Conservation (phyloP, 1,284 basidiomycete species). For the Cutaneotrichosporon spelunceum region DNA sequence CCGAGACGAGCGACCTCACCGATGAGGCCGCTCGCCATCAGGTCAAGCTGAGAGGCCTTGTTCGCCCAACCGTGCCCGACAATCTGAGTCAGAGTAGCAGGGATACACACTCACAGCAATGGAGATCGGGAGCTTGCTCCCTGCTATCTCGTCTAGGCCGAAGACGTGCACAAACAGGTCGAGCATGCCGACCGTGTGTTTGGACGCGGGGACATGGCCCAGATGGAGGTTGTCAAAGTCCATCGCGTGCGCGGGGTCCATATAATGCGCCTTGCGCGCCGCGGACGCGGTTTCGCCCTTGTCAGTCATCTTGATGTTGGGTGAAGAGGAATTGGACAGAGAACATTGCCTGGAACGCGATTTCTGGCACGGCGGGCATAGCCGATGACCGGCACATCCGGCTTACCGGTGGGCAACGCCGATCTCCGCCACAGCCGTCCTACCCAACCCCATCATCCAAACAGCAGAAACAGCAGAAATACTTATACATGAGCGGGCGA, state of each 20-base stretch:
- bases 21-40: conserved; percentile 38
- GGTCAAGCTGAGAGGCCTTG: conserved; percentile 34
- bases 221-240: conserved; percentile 27
- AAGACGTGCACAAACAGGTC: conserved; percentile 40
- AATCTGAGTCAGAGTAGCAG: conserved; percentile 24
- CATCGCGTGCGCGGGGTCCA: conserved; percentile 19
- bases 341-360: background rate
- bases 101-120: conserved; percentile 5
- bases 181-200: conserved; percentile 24
- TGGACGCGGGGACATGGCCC: conserved; percentile 19
- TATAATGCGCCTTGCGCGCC: conserved; percentile 4
- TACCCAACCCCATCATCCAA: too few species aligned
- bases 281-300: background rate
- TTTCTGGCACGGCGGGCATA: background rate
- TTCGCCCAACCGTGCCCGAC: conserved; percentile 42
- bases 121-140: conserved; percentile 30
- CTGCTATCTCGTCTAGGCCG: conserved; percentile 43
- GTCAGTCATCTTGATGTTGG: background rate
- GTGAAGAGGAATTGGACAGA: background rate
- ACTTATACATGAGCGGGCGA: background rate
- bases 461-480: background rate
- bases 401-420: background rate
- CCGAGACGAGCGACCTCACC: conserved; percentile 26
- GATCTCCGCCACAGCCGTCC: background rate
- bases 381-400: background rate